phyloP scores from a whole-genome alignment of 768 basidiomycete genomes.

The Cystofilobasidium capitatum region DNA sequence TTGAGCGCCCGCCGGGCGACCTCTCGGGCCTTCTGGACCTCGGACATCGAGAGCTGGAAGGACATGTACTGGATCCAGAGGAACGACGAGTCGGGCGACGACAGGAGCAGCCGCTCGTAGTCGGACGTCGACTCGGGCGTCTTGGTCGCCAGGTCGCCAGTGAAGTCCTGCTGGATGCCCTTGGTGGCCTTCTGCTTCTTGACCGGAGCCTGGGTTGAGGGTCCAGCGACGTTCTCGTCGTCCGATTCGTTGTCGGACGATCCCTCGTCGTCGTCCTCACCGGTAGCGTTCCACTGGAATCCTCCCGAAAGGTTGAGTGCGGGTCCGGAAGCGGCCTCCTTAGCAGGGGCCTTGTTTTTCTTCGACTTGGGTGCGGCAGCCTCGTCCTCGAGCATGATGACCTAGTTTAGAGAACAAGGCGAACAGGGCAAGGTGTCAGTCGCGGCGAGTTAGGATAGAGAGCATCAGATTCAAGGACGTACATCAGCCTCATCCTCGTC shows the following conservation, averaged over 20 bases:
- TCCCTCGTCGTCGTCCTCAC: slow-evolving; percentile 45
- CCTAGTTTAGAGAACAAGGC: background rate
- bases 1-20: slow-evolving; percentile 72
- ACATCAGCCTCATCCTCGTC: slow-evolving; percentile 42
- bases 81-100: slow-evolving; percentile 92
- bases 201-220: slow-evolving; percentile 13
- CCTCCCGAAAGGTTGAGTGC: slow-evolving; percentile 35
- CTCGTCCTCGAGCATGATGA: slow-evolving; percentile 20
- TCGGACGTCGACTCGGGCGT: slow-evolving; percentile 84
- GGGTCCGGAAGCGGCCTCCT: slow-evolving; percentile 14
- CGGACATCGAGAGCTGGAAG: slow-evolving; percentile 91
- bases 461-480: background rate
- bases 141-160: slow-evolving; percentile 76
- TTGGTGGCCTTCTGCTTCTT: slow-evolving; percentile 48
- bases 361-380: slow-evolving; percentile 32
- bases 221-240: slow-evolving; percentile 36
- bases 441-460: background rate
- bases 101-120: slow-evolving; percentile 84
- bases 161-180: slow-evolving; percentile 42
- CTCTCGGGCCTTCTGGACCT: slow-evolving; percentile 86
- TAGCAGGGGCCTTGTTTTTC: slow-evolving; percentile 20
- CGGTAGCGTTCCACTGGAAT: slow-evolving; percentile 36
- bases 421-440: background rate
- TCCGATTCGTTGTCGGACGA: slow-evolving; percentile 31
- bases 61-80: slow-evolving; percentile 99